Conservation (phyloP, 1,284 basidiomycete species). For the Puccinia horiana region DNA sequence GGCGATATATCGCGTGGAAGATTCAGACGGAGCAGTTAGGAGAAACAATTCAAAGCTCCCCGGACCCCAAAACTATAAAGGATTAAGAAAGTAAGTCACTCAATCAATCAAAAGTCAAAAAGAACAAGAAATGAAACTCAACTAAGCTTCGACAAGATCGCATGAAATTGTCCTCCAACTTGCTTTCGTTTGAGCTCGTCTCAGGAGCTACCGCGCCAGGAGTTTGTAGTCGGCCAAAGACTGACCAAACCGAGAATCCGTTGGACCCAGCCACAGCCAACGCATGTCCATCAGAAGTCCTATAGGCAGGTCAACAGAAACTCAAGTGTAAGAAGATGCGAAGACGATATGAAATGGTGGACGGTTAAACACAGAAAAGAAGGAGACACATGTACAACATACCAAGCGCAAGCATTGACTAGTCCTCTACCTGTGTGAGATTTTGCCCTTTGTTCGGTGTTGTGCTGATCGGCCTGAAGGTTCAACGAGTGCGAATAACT, state of each 20-base stretch:
- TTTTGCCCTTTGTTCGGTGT: background rate
- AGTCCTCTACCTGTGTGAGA: background rate
- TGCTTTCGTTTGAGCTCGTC: slow-evolving; percentile 68
- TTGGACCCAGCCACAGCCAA: slow-evolving; percentile 90
- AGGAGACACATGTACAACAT: slow-evolving; percentile 10
- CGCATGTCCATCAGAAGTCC: slow-evolving; percentile 92
- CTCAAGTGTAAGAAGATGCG: background rate
- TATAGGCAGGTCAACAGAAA: slow-evolving; percentile 24
- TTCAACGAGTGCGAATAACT: slow-evolving; percentile 26
- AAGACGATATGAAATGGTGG: too few species aligned
- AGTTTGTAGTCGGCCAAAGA: slow-evolving; percentile 80
- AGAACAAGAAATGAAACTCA: slow-evolving; percentile 24
- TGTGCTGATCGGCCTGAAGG: background rate
- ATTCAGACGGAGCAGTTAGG: background rate
- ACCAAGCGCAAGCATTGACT: slow-evolving; percentile 44
- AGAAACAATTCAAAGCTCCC: slow-evolving; percentile 46
- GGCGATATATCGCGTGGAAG: slow-evolving; percentile 7
- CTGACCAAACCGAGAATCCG: slow-evolving; percentile 89
- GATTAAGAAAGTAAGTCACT: background rate
- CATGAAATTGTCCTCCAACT: slow-evolving; percentile 61
- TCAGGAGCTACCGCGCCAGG: background rate
- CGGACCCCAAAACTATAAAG: slow-evolving; percentile 57
- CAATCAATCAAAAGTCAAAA: background rate
- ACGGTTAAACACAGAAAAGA: too few species aligned
- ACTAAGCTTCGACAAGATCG: slow-evolving; percentile 53